Base-by-base conservation (phyloP, 306 rosid species). In the Luffa aegyptiaca region DNA sequence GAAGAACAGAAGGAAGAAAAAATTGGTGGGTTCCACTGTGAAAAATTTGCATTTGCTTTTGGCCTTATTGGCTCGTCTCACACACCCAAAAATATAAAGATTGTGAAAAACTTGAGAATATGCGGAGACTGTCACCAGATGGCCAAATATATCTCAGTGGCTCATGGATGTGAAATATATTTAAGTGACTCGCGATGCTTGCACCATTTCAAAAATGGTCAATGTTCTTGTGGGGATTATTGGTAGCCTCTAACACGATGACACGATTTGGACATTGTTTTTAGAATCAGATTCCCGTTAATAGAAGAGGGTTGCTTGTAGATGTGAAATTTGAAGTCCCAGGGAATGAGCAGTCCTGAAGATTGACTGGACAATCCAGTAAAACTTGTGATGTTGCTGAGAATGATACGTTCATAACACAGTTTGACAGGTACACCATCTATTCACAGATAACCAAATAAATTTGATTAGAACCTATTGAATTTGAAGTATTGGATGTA, bases 191-290 rank as follows among this genome's bases (percentile, higher is more conserved):
- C 92, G 5, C 86, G 75, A 85, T 90, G 93, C 80, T 88, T 91
- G 44, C 99, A 95, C 86, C 92, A 92, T 87, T 92, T 95, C 76
- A 86, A 88, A 72, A 85, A 89, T 18, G 99, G 97, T 12, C 87
- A 78, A 61, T 95, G 99, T 87, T 95, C 98, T 83, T 92, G 99
- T 86, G 84, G 83, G 68, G 97, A 95, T 85, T 95, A 91, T 79
- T 95, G 99, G 99, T 93, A 93, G 83, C 77, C 41, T 7, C 42
- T 18, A 13, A 5, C 69, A 68, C 26, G 39, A 10, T 58, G 35
- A 4, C 72, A 65, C 31, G 41, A 16, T 53, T 46, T 26, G 66
- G 42, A 62, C 74, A 37, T 33, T 81, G 77, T 59, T 76, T 26
- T 6, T 48, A 45, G 55, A 63, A 36, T 80, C 37, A 6, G 33